A percentile compares a stretch with the other conserved stretches of the same genome.
Conservation (phyloP, 352 stramenopile genomes). For the Phytopythium boreale region DNA sequence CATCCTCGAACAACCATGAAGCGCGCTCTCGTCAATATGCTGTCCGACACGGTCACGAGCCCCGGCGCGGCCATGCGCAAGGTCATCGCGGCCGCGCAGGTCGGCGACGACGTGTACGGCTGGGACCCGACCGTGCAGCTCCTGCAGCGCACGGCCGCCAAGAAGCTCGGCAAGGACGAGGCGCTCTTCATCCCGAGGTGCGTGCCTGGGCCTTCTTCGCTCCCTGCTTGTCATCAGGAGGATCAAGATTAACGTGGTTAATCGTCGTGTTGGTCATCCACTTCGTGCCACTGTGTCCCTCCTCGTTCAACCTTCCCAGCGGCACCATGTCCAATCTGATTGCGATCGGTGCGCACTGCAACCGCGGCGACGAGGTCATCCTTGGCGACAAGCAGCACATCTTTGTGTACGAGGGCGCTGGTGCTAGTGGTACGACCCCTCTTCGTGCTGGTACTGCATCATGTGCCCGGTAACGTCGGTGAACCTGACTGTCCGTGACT, state of each 20-base stretch:
- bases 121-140: constrained; percentile 91
- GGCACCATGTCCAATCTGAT: constrained; percentile 97
- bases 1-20: constrained; percentile 1
- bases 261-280: not conserved
- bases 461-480: not conserved
- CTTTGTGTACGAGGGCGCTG: constrained; percentile 93
- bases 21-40: constrained; percentile 83
- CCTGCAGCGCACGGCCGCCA: constrained; percentile 85
- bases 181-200: constrained; percentile 92
- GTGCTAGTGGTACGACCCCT: constrained; percentile 45
- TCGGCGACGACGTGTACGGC: constrained; percentile 61
- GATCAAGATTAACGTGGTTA: not conserved
- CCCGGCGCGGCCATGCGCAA: constrained; percentile 92
- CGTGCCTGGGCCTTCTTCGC: constrained; percentile 3
- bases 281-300: not conserved
- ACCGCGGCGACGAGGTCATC: constrained; percentile 90
- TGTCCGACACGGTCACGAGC: constrained; percentile 97
- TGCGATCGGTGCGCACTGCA: constrained; percentile 89
- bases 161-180: constrained; percentile 91
- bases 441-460: no score
- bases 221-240: not conserved
- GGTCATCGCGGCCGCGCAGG: constrained; percentile 71
- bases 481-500: not conserved
- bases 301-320: constrained; percentile 13
- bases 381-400: constrained; percentile 92